phyloP scores from a whole-genome alignment of 306 rosid species.

The Vigna reflexopilosa region DNA sequence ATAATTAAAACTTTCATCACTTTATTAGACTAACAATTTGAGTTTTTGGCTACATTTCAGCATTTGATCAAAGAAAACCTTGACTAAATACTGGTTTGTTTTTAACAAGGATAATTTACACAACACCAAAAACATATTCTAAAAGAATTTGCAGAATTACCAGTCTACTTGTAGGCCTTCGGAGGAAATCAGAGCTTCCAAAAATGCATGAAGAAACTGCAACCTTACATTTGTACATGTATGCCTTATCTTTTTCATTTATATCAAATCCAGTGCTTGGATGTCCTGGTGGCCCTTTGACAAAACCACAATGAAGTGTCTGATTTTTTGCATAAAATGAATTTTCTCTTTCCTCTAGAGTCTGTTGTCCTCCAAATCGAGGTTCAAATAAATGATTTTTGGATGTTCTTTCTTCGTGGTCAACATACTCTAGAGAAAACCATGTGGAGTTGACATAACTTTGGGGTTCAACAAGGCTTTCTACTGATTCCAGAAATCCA shows the following conservation, averaged over 20 bases:
- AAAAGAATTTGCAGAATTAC: conserved; percentile 51
- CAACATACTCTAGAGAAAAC: conserved; percentile 72
- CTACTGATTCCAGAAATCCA: conserved; percentile 65
- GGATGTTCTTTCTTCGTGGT: conserved; percentile 56
- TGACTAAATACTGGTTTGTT: not conserved
- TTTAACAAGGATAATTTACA: conserved; percentile 8
- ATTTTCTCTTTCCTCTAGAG: conserved; percentile 75
- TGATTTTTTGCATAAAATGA: conserved; percentile 77
- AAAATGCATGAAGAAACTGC: conserved; percentile 95
- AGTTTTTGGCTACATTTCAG: conserved; percentile 9
- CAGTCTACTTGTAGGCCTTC: conserved; percentile 88
- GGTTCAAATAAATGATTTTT: conserved; percentile 53
- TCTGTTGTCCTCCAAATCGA: conserved; percentile 90
- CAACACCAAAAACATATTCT: not conserved
- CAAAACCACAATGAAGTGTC: conserved; percentile 86
- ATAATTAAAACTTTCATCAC: not conserved
- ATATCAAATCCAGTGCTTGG: conserved; percentile 85
- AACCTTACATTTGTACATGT: conserved; percentile 76
- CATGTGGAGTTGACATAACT: conserved; percentile 58
- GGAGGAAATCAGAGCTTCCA: conserved; percentile 91
- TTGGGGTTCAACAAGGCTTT: conserved; percentile 67
- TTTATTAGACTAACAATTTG: conserved; percentile 16
- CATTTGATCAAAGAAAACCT: conserved; percentile 38
- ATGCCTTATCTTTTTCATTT: conserved; percentile 69
- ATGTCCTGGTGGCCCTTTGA: conserved; percentile 64